Evolutionary conservation across 2,329 filamentous ascomycete species (phyloP), one percentile per base, ranked within the genome.

Genomic region (Akanthomyces lecanii): DNA sequence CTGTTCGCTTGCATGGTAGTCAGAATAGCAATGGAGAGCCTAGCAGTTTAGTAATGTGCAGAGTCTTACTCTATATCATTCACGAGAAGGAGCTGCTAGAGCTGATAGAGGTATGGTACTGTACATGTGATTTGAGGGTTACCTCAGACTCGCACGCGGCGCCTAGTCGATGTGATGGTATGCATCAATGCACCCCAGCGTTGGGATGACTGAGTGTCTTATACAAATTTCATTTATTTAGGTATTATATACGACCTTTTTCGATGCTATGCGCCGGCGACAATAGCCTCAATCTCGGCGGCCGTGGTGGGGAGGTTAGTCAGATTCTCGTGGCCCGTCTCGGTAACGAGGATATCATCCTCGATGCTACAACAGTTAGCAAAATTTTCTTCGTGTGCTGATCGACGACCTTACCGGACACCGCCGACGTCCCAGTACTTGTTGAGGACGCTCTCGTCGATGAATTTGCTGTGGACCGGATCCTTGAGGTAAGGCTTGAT

Each of bases 351-450:
- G 36, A 93, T 82, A 71, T 93, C 89, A 71, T 90, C 87, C 78
- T 89, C 86, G 65, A 87, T 85, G 61, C 81, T 78, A 10, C 40
- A 23, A 51, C 4, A 48, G 59, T 75, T 65, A 74, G 70, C 64
- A 59, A 6, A 7, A 7, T 42, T 52, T 36, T 5, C 16, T 51
- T 28, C 52, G 45, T 10, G 5, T 63, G 54, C n/a, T 55, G 4
- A 48, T 16, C n/a, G 3, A 36, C 33, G 5, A 38, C 76, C 82
- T 71, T 71, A 85, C 77, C 88, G 82, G 14, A 92, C 88, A 67
- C 89, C 90, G 12, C 90, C 90, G 1, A 92, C 92, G 60, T 89
- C 85, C 87, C 92, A 93, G 76, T 95, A 97, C 68, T 84, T 85
- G 14, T 91, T 82, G 45, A 97, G 75, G 1, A 93, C 89, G 23